phyloP scores from a whole-genome alignment of 1,284 basidiomycete species.

The Stygiomarasmius scandens region DNA sequence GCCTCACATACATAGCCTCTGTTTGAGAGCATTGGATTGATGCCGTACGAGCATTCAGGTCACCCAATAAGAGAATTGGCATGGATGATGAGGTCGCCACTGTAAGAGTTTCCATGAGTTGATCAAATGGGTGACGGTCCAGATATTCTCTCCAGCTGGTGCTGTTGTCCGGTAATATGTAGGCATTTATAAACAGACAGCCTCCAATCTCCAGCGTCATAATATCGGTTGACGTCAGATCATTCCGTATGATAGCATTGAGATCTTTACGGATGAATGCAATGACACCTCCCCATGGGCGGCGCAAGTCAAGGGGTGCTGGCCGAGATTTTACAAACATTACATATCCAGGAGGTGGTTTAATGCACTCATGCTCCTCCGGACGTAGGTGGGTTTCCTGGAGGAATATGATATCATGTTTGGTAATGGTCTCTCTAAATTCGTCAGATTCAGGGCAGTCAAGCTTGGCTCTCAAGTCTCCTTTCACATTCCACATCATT shows the following conservation, averaged over 20 bases:
- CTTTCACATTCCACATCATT: slow-evolving; percentile 12
- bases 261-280: slow-evolving; percentile 1
- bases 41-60: too few species aligned
- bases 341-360: slow-evolving; percentile 3
- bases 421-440: background rate
- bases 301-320: background rate
- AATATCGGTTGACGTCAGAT: background rate
- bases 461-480: slow-evolving; percentile 7
- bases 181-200: background rate
- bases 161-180: slow-evolving; percentile 7
- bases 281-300: slow-evolving; percentile 4
- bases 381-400: slow-evolving; percentile 19
- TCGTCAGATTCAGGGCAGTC: slow-evolving; percentile 12
- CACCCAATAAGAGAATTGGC: too few species aligned
- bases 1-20: too few species aligned
- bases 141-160: too few species aligned
- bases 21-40: too few species aligned
- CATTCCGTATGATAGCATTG: background rate
- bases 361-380: slow-evolving; percentile 10
- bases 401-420: slow-evolving; percentile 11
- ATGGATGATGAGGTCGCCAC: too few species aligned
- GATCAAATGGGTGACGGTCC: too few species aligned
- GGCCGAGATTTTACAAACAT: background rate
- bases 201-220: background rate
- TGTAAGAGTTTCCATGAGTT: too few species aligned